Evolutionary conservation across 2,329 filamentous ascomycete genomes (phyloP), one percentile per base, ranked within the genome.

Genomic region (Metarhizium guizhouense): DNA sequence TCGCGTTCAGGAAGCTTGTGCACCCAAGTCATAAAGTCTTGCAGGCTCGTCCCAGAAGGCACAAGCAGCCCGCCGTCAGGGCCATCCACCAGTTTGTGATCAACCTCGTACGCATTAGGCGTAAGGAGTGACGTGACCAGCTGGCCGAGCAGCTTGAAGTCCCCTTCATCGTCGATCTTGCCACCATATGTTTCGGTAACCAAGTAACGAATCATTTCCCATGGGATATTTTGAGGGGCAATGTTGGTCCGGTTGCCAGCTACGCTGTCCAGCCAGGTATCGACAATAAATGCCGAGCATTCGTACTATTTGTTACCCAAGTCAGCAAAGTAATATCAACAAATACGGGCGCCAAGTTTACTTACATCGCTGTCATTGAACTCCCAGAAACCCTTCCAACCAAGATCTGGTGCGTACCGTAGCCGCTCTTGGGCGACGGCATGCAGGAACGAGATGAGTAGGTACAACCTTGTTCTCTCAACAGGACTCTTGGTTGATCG

Each of bases 321-420:
- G 20, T 56, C 36, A 56, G 55, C 29, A 49, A 32, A 60, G 25
- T 59, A 54, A 61, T 55, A 51, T 56, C 58, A 48, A 47, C 48
- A 11, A 16, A 40, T 16, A 2, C 11, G 5, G 34, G 25, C 36
- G 5, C n/a, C 85, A 47, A 11, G 36, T 6, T 18, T 43, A 58
- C 89, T 88, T 83, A 95, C 90, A 73, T 99, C 94, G 64, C 92
- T 95, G 72, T 99, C 95, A 69, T 99, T 99, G 72, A 99, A 99
- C 73, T 99, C 95, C 94, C 95, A 99, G 80, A 96, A 96, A 54
- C 91, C 90, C 76, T 95, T 96, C 94, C 94, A 99, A 58, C 94
- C 94, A 55, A 99, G 77, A 56, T 82, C 93, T 0, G 94, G 95
- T 29, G 93, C 92, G 70, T 99, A 99, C 59, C 94, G 87, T 59